Base-by-base conservation (phyloP, 371 early-diverging fungal genomes). In the Rhizoclosmatium hyalinum region DNA sequence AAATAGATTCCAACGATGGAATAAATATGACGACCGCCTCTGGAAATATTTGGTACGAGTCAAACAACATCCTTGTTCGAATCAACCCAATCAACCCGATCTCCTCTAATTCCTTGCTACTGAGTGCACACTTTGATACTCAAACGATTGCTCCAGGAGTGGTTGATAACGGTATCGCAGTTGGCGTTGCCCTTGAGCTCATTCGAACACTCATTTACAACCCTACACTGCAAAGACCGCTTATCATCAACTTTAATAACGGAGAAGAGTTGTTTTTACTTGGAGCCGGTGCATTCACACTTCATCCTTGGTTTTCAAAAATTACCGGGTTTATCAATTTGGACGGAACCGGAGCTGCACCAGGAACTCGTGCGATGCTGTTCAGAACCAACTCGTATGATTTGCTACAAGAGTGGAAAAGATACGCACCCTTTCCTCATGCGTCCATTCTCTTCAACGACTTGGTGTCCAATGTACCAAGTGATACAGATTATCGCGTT, bases 241-340 rank as follows among this genome's bases (percentile, higher is more conserved):
- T 85, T 64, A 86, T 96, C 24, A 90, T 96, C 79, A 88, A 93
- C 80, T 92, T 95, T 65, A 94, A 94, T 79, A 93, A 94, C 76
- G 91, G 90, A 45, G 96, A 96, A 77, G 96, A 96, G 80, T 83
- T 88, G 60, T 76, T 74, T 53, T 62, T 83, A 32, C 79, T 90
- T 65, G 96, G 96, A 14, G 92, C 91, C 0, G 76, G 82, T 8
- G 83, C 90, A 1, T 94, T 95, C 78, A 80, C 91, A 54, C 79
- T 86, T 12, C 95, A 96, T 77, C 91, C 92, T 17, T 94, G 94
- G 94, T 90, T 89, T 46, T 74, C 82, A 21, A 78, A 90, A 24
- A 88, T 94, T 58, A 88, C 89, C 61, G 87, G 91, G 0, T 95
- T 94, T 79, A 83, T 95, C 77, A 95, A 96, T 77, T 85, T 96